phyloP scores from a whole-genome alignment of 2,329 filamentous ascomycete genomes.

The Ceratocystis smalleyi region DNA sequence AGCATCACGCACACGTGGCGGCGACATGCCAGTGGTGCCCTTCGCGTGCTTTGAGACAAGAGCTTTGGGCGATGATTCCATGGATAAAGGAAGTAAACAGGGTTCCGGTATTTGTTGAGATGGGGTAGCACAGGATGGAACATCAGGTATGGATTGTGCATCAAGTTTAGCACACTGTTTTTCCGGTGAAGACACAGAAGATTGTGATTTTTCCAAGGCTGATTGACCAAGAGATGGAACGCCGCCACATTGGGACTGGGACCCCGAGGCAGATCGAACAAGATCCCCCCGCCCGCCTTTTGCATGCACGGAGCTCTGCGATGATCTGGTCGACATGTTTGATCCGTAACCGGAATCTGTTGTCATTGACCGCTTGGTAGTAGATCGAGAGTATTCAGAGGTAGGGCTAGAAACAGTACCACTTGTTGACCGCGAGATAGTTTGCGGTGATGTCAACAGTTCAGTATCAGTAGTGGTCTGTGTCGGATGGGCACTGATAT shows the following conservation, averaged over 20 bases:
- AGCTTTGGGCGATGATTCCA: neutral
- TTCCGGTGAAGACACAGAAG: conserved; percentile 1
- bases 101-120: conserved; percentile 1
- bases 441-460: neutral
- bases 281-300: conserved; percentile 20
- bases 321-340: conserved; percentile 40
- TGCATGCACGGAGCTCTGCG: conserved; percentile 25
- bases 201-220: conserved; percentile 12
- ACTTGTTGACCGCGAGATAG: conserved; percentile 29
- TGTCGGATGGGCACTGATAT: conserved; percentile 30
- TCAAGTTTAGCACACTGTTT: conserved; percentile 4
- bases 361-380: conserved; percentile 33
- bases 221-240: conserved; percentile 1
- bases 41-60: neutral
- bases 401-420: conserved; percentile 34
- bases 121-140: neutral
- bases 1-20: neutral
- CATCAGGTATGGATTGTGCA: conserved; percentile 10
- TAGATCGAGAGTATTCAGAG: conserved; percentile 26
- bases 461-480: neutral
- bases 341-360: conserved; percentile 48
- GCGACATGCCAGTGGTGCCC: neutral
- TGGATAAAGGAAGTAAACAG: neutral
- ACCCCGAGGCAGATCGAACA: neutral
- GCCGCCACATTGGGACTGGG: neutral